Evolutionary conservation across 305 asterid species (phyloP), one percentile per base, ranked within the genome.

Genomic region (Fraxinus nigra): DNA sequence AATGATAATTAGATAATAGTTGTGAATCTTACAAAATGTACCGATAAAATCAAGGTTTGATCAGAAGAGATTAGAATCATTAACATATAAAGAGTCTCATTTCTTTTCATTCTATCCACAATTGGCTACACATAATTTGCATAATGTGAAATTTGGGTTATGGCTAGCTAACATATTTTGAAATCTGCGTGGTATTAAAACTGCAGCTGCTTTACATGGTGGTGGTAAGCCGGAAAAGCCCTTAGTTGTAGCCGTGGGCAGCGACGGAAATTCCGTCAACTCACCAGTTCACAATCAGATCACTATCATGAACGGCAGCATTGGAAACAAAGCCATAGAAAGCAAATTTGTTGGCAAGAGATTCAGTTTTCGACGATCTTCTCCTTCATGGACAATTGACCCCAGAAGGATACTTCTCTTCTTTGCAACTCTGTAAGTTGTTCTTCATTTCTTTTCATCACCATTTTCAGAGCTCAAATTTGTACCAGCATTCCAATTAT

Each of bases 381-480:
- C 89, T 13, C 7, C 82, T 22, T 61, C 84, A 37, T 77, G 90
- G 90, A 7, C 81, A 72, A 79, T 86, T 83, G 87, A 86, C 79
- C 93, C 93, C 10, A 90, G 87, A 81, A 84, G 89, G 75, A 85
- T 90, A 56, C 89, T 89, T 43, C 20, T 90, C 83, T 78, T 85
- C 84, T 90, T 87, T 81, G 92, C 93, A 72, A 89, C 92, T 43
- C 61, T 90, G 93, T 90, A 84, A 89, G 92, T 85, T 33, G 56
- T 28, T 74, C 13, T 67, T 26, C 75, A 69, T 69, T 30, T 69
- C 35, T 13, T 67, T 26, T 67, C 37, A 7, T 26, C 33, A 1
- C 67, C 67, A 18, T 56, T 56, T 7, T 6, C 26, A 56, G 26
- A 20, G 28, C 10, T 54, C 24, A n/a, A 54, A 48, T 54, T 54